Evolutionary conservation across 192 early-diverging fungal species (phyloP).

Genomic region (Coemansia sp.): DNA sequence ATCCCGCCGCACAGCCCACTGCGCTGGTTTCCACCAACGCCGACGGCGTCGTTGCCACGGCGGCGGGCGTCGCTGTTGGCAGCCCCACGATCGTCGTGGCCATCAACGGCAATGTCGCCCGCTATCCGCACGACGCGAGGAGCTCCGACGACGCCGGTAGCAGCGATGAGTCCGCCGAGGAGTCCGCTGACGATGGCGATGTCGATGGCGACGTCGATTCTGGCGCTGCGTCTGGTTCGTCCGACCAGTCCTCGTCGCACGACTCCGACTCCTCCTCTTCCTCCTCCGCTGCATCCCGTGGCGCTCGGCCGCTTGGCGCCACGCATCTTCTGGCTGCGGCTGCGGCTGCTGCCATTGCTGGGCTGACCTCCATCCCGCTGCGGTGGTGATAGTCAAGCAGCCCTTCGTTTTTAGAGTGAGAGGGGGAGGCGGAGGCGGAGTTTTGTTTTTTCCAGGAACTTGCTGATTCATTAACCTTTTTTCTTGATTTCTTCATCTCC

Average conservation of each 20-base stretch:
- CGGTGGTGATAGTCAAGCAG: too few relatives aligned
- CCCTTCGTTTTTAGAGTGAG: too few relatives aligned
- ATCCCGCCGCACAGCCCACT: constrained; percentile 21
- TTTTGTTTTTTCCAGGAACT: too few relatives aligned
- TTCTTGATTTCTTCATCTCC: too few relatives aligned
- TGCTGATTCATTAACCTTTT: too few relatives aligned
- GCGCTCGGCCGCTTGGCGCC: background rate
- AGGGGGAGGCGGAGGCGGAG: too few relatives aligned
- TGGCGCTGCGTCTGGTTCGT: background rate
- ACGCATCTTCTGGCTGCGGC: constrained; percentile 2
- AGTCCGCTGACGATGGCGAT: background rate
- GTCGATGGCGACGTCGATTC: background rate
- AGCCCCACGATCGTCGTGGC: constrained; percentile 41
- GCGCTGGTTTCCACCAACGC: constrained; percentile 20
- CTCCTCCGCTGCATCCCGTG: background rate
- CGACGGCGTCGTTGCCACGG: constrained; percentile 24
- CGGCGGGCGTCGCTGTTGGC: constrained; percentile 10
- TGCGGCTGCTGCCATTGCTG: background rate
- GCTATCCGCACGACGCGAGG: constrained; percentile 13
- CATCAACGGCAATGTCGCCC: constrained; percentile 35
- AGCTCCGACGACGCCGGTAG: constrained; percentile 2
- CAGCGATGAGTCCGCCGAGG: background rate
- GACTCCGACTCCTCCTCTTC: constrained; percentile 4
- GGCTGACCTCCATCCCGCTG: background rate
- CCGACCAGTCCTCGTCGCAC: background rate